These are phyloP conservation scores for Syncephalastrum sp. DNA, from an alignment of 371 early-diverging fungal genomes.

Conservation along the genomic window DNA sequence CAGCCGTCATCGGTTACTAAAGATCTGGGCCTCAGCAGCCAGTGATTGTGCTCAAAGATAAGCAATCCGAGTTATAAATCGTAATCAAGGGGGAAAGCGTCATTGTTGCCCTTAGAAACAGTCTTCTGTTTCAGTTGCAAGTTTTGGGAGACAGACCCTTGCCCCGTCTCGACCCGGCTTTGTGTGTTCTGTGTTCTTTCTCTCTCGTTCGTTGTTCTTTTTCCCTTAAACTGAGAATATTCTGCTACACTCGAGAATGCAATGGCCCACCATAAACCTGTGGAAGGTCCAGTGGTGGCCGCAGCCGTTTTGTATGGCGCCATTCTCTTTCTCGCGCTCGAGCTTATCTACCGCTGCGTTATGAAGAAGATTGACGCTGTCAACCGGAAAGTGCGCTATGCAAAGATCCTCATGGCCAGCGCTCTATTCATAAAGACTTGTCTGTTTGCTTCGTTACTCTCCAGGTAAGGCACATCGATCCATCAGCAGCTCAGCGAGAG, in stretches of 20 bases:
- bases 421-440: constrained; percentile 7
- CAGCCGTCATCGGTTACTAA: too few species aligned
- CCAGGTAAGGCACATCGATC: constrained; percentile 4
- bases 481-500: too few species aligned
- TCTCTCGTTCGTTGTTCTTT: not conserved
- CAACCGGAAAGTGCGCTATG: constrained; percentile 4
- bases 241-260: not conserved
- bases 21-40: too few species aligned
- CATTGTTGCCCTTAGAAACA: too few species aligned
- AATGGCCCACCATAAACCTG: not conserved
- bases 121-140: too few species aligned
- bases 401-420: constrained; percentile 7
- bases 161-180: not conserved
- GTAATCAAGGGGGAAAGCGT: too few species aligned
- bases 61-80: too few species aligned
- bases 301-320: constrained; percentile 2
- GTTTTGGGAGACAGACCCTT: not conserved
- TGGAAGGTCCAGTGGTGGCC: not conserved
- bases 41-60: too few species aligned
- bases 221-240: not conserved
- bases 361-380: constrained; percentile 3
- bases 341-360: constrained; percentile 5
- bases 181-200: not conserved
- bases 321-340: constrained; percentile 3
- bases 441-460: constrained; percentile 8